Percentiles rank a stretch among this genome's conserved stretches.
These are phyloP conservation scores for Nothophaeocryptopus gaeumannii DNA, from an alignment of 2,329 filamentous ascomycete genomes.

Conservation along the genomic window DNA sequence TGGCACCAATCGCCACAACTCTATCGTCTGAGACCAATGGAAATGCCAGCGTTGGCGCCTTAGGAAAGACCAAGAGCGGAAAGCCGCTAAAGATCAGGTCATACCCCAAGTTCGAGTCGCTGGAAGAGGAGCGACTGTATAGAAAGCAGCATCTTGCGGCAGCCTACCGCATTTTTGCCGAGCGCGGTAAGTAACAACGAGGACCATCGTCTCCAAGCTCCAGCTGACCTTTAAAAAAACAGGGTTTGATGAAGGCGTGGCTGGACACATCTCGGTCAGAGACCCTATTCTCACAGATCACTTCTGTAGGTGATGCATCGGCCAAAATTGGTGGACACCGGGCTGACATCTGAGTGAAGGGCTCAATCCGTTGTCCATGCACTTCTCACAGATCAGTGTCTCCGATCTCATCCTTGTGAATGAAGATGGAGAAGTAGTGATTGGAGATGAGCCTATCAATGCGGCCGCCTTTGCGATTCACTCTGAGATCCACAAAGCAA, in stretches of 20 bases:
- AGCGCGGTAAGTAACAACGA: conserved; percentile 22
- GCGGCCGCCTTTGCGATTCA: conserved; percentile 48
- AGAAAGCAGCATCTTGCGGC: conserved; percentile 44
- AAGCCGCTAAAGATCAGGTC: conserved; percentile 46
- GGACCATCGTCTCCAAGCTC: conserved; percentile 9
- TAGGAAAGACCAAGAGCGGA: conserved; percentile 47
- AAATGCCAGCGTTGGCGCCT: conserved; percentile 45
- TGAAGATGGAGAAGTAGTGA: conserved; percentile 42
- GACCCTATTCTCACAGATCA: conserved; percentile 38
- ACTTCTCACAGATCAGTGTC: conserved; percentile 44
- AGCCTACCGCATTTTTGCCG: conserved; percentile 45
- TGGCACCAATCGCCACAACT: conserved; percentile 40
- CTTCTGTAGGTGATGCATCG: conserved; percentile 31
- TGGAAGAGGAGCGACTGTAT: conserved; percentile 40
- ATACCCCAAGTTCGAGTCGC: conserved; percentile 42
- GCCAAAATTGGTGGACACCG: too few species aligned
- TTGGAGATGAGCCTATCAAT: conserved; percentile 45
- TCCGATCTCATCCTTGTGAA: conserved; percentile 47
- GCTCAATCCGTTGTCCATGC: conserved; percentile 45
- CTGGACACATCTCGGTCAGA: conserved; percentile 42
- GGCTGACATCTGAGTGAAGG: conserved; percentile 5
- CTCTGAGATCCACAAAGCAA: conserved; percentile 39
- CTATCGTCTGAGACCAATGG: conserved; percentile 36
- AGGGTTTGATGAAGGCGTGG: conserved; percentile 39
- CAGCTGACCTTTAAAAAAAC: conserved; percentile 19